These are phyloP conservation scores for Petasospora rhodanensis DNA, from an alignment of 1,139 yeast genomes.

Conservation along the genomic window DNA sequence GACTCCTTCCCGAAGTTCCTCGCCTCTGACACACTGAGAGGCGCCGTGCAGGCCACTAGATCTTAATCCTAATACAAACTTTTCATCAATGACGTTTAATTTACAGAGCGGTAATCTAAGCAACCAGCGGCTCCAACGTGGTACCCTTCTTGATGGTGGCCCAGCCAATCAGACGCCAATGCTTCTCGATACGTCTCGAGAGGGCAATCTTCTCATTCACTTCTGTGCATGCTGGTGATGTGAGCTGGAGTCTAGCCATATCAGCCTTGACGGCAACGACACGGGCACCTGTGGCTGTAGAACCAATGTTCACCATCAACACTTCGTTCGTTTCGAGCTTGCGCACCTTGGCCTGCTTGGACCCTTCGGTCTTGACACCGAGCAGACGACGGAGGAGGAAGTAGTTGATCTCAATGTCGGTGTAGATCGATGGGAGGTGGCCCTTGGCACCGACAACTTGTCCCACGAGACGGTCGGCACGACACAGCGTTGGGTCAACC, in stretches of 20 bases:
- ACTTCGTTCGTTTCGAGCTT: slow-evolving; percentile 93
- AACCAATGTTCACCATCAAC: slow-evolving; percentile 97
- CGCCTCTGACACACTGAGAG: slow-evolving; percentile 33
- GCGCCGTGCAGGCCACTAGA: too few relatives aligned
- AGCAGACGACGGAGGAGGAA: slow-evolving; percentile 93
- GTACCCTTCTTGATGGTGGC: slow-evolving; percentile 97
- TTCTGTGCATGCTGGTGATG: slow-evolving; percentile 99
- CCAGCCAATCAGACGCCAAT: slow-evolving; percentile 99
- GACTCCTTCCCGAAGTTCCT: slow-evolving; percentile 75
- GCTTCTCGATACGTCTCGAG: slow-evolving; percentile 98
- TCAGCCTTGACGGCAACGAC: slow-evolving; percentile 98
- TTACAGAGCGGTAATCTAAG: too few relatives aligned
- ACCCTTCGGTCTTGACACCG: slow-evolving; percentile 98
- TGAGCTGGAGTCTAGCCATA: slow-evolving; percentile 96
- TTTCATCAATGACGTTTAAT: too few relatives aligned
- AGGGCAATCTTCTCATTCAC: slow-evolving; percentile 96
- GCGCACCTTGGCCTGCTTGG: slow-evolving; percentile 94
- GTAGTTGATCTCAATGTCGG: slow-evolving; percentile 96
- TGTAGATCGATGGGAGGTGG: slow-evolving; percentile 89
- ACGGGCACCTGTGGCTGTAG: slow-evolving; percentile 99
- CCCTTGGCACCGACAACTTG: slow-evolving; percentile 99
- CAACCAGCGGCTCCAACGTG: slow-evolving; percentile 58
- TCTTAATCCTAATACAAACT: too few relatives aligned
- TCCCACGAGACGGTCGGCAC: slow-evolving; percentile 99
- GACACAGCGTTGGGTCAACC: slow-evolving; percentile 97